Conservation (phyloP, 768 basidiomycete genomes). For the Dioszegia aurantiaca region DNA sequence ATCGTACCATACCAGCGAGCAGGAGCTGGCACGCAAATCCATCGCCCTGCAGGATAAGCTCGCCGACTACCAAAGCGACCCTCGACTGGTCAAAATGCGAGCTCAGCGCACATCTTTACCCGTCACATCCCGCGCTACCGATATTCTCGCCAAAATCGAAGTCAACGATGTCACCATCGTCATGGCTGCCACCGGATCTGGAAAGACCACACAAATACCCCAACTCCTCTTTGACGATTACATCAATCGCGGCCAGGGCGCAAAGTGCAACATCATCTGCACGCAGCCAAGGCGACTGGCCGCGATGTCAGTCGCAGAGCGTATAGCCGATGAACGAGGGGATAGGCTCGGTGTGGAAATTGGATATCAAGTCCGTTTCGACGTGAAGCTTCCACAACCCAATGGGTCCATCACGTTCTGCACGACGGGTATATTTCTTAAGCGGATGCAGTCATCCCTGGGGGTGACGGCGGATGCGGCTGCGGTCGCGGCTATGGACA, state of each 20-base stretch:
- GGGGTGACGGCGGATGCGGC: constrained; percentile 41
- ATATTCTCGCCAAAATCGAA: constrained; percentile 67
- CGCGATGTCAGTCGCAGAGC: constrained; percentile 84
- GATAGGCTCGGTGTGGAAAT: constrained; percentile 68
- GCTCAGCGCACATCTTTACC: constrained; percentile 67
- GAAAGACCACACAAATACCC: constrained; percentile 92
- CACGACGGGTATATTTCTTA: constrained; percentile 86
- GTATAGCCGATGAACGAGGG: constrained; percentile 83
- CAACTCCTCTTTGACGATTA: constrained; percentile 84
- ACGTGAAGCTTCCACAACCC: constrained; percentile 70
- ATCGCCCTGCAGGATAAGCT: constrained; percentile 59
- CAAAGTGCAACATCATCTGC: constrained; percentile 82
- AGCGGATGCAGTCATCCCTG: constrained; percentile 74
- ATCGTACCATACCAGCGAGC: constrained; percentile 9
- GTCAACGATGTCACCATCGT: constrained; percentile 70
- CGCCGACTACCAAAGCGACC: constrained; percentile 62
- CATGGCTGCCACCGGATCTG: constrained; percentile 58
- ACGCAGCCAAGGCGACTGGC: constrained; percentile 90
- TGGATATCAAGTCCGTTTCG: constrained; percentile 91
- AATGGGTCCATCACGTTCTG: constrained; percentile 88
- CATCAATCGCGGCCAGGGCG: constrained; percentile 74
- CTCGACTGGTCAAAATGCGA: constrained; percentile 66
- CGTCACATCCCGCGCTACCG: constrained; percentile 65
- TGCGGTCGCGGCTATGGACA: constrained; percentile 60
- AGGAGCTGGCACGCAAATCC: constrained; percentile 59